A percentile compares a stretch with the other conserved stretches of the same genome.
phyloP scores from a whole-genome alignment of 352 stramenopile species.

The Pythium folliculosum region DNA sequence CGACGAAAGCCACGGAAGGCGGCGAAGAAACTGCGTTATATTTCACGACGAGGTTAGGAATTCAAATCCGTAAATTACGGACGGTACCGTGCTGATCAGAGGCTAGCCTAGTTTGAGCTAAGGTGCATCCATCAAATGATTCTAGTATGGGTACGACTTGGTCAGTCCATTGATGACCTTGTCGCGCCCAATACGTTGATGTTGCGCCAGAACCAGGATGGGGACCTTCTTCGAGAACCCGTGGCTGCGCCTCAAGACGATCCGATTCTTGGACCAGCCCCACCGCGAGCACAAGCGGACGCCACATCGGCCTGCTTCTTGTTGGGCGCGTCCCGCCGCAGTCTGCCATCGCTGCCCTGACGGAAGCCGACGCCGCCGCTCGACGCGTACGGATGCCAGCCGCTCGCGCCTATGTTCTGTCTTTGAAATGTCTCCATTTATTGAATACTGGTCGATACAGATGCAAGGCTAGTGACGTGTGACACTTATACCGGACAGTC shows the following conservation, averaged over 20 bases:
- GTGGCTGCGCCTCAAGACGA: constrained; percentile 66
- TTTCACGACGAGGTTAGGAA: not conserved
- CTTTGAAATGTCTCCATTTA: not conserved
- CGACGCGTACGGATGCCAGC: too few species aligned
- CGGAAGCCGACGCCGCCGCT: too few species aligned
- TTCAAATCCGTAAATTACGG: constrained; percentile 13
- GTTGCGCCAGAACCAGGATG: too few species aligned
- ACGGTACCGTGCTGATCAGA: not conserved
- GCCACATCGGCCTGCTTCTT: too few species aligned
- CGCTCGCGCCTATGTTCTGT: too few species aligned
- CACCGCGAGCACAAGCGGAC: constrained; percentile 60
- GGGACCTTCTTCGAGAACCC: constrained; percentile 74
- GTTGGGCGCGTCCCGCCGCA: too few species aligned
- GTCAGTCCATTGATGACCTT: not conserved
- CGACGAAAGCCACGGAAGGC: not conserved
- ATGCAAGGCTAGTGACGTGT: not conserved
- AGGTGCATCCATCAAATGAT: too few species aligned
- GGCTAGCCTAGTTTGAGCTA: not conserved
- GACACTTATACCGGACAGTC: not conserved
- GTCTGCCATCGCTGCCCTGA: too few species aligned
- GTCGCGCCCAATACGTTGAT: not conserved
- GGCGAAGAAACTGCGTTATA: not conserved
- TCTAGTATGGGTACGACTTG: not conserved
- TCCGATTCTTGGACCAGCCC: constrained; percentile 56
- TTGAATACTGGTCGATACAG: not conserved